phyloP scores from a whole-genome alignment of 495 filamentous ascomycete genomes.

The Tuber calosporum region DNA sequence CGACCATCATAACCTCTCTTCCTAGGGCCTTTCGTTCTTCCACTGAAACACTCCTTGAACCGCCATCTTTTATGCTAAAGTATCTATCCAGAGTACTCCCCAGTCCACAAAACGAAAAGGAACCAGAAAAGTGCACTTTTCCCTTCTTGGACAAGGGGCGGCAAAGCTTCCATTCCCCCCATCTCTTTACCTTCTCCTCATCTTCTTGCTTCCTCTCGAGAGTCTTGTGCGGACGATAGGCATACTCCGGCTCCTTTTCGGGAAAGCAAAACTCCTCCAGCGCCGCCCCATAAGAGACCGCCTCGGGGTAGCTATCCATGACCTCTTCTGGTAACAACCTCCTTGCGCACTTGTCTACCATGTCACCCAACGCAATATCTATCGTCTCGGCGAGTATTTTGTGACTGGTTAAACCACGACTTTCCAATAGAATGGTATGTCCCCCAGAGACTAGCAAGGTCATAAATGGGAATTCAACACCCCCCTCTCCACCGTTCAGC shows the following conservation, averaged over 20 bases:
- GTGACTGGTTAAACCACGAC: slow-evolving; percentile 58
- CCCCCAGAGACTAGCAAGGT: slow-evolving; percentile 88
- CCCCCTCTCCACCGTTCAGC: slow-evolving; percentile 40
- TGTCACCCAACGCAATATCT: slow-evolving; percentile 77
- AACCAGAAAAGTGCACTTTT: slow-evolving; percentile 42
- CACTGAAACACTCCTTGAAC: slow-evolving; percentile 9
- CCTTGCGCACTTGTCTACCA: slow-evolving; percentile 78
- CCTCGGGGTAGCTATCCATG: slow-evolving; percentile 19
- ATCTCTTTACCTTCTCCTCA: slow-evolving; percentile 6
- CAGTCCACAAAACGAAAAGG: slow-evolving; percentile 62
- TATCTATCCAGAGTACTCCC: slow-evolving; percentile 49
- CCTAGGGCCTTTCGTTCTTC: slow-evolving; percentile 59
- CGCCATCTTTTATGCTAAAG: slow-evolving; percentile 40
- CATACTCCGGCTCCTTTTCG: slow-evolving; percentile 29
- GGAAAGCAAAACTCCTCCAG: slow-evolving; percentile 77
- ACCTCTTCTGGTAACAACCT: slow-evolving; percentile 55
- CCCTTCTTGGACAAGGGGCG: slow-evolving; percentile 29
- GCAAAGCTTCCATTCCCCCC: slow-evolving; percentile 29
- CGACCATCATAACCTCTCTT: slow-evolving; percentile 61
- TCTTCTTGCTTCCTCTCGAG: slow-evolving; percentile 38
- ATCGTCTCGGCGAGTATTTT: slow-evolving; percentile 59
- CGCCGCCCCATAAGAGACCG: slow-evolving; percentile 66
- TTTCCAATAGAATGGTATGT: slow-evolving; percentile 78
- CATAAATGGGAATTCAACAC: slow-evolving; percentile 67
- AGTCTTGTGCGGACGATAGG: slow-evolving; percentile 31